Conservation (phyloP, 129 eudicot genomes). For the Sambucus nigra region DNA sequence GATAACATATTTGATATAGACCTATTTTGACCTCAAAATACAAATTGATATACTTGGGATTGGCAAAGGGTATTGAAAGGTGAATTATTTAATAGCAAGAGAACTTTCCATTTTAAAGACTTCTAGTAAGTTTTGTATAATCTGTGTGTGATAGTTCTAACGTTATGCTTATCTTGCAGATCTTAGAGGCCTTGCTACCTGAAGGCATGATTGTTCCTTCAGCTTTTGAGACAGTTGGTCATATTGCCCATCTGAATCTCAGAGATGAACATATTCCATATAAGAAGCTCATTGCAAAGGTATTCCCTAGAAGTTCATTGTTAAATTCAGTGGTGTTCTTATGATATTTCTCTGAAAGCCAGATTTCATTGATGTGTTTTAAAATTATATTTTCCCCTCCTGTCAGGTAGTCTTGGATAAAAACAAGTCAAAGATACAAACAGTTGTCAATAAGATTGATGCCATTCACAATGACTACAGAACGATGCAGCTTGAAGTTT, state of each 20-base stretch:
- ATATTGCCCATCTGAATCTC: conserved; percentile 81
- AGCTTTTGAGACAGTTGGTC: conserved; percentile 84
- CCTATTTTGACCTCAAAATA: no score
- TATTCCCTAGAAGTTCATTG: conserved; percentile 6
- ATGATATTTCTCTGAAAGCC: background rate
- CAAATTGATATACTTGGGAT: no score
- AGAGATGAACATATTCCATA: conserved; percentile 72
- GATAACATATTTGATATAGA: no score
- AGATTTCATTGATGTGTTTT: no score
- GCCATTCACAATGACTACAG: conserved; percentile 72
- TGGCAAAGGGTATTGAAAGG: background rate
- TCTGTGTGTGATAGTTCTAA: background rate
- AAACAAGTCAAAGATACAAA: conserved; percentile 86
- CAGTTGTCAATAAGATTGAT: conserved; percentile 83
- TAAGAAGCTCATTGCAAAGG: conserved; percentile 83
- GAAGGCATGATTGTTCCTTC: conserved; percentile 70
- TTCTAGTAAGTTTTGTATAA: background rate
- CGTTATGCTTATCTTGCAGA: conserved; percentile 27
- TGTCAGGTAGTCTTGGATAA: conserved; percentile 81
- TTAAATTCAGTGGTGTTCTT: background rate
- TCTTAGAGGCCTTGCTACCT: conserved; percentile 77
- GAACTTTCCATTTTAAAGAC: background rate
- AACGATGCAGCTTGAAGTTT: conserved; percentile 95
- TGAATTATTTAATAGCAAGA: background rate
- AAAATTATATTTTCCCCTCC: background rate